Evolutionary conservation across 2,329 filamentous ascomycete species (phyloP).

Genomic region (Trichoderma sp.): DNA sequence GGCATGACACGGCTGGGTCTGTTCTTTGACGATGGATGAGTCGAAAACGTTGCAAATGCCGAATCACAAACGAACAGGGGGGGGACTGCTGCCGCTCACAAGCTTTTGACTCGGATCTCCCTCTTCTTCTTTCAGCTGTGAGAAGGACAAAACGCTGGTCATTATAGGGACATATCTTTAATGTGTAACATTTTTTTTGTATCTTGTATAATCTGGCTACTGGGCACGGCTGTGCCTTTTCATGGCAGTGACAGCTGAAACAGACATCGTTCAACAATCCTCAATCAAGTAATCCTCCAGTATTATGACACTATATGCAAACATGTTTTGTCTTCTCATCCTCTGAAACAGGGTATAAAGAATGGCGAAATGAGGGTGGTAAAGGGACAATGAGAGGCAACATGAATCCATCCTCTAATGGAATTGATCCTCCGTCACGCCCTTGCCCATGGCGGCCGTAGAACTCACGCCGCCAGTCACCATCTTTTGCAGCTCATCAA

Average conservation of each 20-base stretch:
- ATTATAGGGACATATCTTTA: conserved; percentile 15
- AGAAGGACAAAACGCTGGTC: not conserved
- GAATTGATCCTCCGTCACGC: conserved; percentile 98
- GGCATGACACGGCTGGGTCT: not conserved
- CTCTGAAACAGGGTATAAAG: conserved; percentile 23
- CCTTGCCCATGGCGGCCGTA: conserved; percentile 95
- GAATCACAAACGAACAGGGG: not conserved
- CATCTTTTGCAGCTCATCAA: conserved; percentile 96
- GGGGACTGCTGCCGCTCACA: not conserved
- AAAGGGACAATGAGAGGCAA: not conserved
- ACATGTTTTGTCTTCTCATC: conserved; percentile 7
- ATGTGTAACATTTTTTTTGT: conserved; percentile 8
- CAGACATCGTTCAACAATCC: not conserved
- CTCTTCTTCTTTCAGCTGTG: not conserved
- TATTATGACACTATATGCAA: conserved; percentile 14
- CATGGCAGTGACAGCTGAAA: not conserved
- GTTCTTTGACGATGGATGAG: not conserved
- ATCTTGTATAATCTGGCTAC: not conserved
- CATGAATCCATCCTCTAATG: conserved; percentile 25
- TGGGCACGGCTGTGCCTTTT: not conserved
- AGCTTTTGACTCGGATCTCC: not conserved
- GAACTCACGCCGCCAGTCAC: conserved; percentile 88
- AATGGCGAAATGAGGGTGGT: not conserved
- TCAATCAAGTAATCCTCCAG: conserved; percentile 7
- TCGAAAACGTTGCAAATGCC: not conserved